A percentile compares a stretch with the other conserved stretches of the same genome.
Conservation (phyloP, 495 filamentous ascomycete species). For the Penicillium waksmanii region DNA sequence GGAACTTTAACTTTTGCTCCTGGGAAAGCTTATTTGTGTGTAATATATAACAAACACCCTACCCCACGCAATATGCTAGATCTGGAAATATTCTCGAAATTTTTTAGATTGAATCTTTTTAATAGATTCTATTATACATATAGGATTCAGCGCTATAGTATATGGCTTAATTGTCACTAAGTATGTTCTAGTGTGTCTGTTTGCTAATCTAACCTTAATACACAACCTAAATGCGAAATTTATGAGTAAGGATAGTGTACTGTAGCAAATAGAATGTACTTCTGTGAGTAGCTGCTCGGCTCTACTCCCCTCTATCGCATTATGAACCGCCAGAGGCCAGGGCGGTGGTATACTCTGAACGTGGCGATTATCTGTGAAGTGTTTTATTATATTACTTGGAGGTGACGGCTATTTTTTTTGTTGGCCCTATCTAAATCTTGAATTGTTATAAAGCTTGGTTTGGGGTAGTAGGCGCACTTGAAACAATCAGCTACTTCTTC, state of each 20-base stretch:
- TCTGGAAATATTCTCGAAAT: no score
- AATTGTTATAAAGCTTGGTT: constrained; percentile 10
- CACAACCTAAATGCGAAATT: background rate
- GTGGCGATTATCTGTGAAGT: background rate
- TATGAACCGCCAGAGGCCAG: background rate
- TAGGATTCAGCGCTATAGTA: background rate
- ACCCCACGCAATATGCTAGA: no score
- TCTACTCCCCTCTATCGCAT: background rate
- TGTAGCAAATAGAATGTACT: background rate
- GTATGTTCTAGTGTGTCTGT: background rate
- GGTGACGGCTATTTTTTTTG: constrained; percentile 1
- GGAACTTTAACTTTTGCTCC: no score
- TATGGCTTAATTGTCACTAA: background rate
- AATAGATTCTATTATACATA: no score
- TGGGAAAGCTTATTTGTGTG: no score
- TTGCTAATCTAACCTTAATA: background rate
- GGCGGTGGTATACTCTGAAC: background rate
- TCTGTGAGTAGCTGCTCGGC: background rate
- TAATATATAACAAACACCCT: no score
- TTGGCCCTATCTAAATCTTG: constrained; percentile 10
- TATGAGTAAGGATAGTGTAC: background rate
- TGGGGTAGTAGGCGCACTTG: constrained; percentile 16
- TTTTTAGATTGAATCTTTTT: no score
- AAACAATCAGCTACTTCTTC: constrained; percentile 9
- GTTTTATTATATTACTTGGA: background rate